Evolutionary conservation across 257 asterid genomes (phyloP), one percentile per base, ranked within the genome.

Genomic region (Paraleonurus japonicus): DNA sequence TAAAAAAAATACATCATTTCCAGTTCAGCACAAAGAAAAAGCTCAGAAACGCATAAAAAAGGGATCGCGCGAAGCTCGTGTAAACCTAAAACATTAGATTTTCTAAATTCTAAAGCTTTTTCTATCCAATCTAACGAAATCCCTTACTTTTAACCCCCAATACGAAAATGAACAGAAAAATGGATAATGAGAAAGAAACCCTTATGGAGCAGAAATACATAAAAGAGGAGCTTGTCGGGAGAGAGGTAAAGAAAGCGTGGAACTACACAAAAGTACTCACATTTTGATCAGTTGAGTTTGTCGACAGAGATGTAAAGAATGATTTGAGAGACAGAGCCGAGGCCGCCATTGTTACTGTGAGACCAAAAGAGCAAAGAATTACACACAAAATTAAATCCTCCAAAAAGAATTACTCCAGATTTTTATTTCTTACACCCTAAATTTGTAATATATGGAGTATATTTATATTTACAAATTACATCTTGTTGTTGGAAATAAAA

Each of bases 261-360:
- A 53, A 26, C 4, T 20, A 7, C 8, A 16, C 8, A 37, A 19
- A 61, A 26, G 5, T 26, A 71, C 90, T 77, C 75, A 88, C 98
- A 72, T 71, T 50, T 47, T 76, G 81, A 70, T 84, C 78, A 47
- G 16, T 61, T 32, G 79, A 67, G 50, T 75, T 65, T 6, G 72
- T 37, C 13, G 85, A 72, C 33, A 53, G 60, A 41, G 79, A 30
- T 45, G 72, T 57, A 23, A 69, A 12, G 16, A 77, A 60, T 57
- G 89, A 86, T 73, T 78, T 75, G 78, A 87, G 87, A 64, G 82
- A 80, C 69, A 79, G 5, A 71, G 88, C 67, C 26, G 86, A 67
- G 60, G 84, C 80, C 68, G 84, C 83, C 95, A 92, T 86, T 71
- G 68, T 55, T 37, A 23, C 54, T 39, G 23, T 5, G 23, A n/a